phyloP scores from a whole-genome alignment of 2,329 filamentous ascomycete genomes.

The Arthrobotrys sphaeroides region DNA sequence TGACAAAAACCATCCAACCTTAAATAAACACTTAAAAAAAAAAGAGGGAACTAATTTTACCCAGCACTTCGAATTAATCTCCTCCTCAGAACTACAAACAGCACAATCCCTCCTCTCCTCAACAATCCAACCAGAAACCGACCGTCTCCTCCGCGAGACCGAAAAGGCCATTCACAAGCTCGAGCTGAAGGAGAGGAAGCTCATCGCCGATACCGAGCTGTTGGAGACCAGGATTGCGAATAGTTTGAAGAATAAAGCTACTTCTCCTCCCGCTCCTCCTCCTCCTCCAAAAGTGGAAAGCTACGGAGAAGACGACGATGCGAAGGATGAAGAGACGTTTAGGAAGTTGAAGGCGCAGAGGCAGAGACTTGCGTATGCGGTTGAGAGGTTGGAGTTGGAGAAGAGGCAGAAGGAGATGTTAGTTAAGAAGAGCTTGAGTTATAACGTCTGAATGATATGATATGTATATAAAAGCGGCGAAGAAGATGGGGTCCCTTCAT shows the following conservation, averaged over 20 bases:
- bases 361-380: conserved; percentile 84
- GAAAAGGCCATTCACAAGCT: conserved; percentile 83
- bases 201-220: conserved; percentile 83
- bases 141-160: conserved; percentile 80
- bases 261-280: not conserved
- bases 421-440: conserved; percentile 73
- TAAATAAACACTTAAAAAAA: not conserved
- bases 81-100: conserved; percentile 80
- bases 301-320: conserved; percentile 55
- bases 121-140: conserved; percentile 88
- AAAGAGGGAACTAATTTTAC: not conserved
- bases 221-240: conserved; percentile 72
- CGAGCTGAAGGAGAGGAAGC: conserved; percentile 80
- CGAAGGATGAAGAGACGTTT: conserved; percentile 67
- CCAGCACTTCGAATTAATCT: conserved; percentile 91
- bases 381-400: conserved; percentile 85
- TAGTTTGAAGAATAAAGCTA: conserved; percentile 55
- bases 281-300: conserved; percentile 35
- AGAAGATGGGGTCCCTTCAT: not conserved
- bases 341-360: conserved; percentile 80
- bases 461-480: not conserved
- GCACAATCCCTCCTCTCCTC: conserved; percentile 86
- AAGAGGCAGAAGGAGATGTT: conserved; percentile 76
- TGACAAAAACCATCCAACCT: conserved; percentile 53
- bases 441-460: conserved; percentile 20